phyloP scores from a whole-genome alignment of 2,329 filamentous ascomycete species.

The Neodidymelliopsis sp. region DNA sequence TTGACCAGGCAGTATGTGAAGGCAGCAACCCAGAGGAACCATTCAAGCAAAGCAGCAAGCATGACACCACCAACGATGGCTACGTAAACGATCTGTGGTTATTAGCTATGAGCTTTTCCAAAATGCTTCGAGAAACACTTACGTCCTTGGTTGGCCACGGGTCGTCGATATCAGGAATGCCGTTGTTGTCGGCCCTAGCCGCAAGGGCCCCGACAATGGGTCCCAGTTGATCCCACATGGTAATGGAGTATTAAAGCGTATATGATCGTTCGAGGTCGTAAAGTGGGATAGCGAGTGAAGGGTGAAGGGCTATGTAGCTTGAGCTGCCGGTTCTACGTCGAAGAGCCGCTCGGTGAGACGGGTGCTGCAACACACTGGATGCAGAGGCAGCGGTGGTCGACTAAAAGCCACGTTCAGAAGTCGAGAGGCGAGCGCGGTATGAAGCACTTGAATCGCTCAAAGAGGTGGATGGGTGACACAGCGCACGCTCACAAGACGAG shows the following conservation, averaged over 20 bases:
- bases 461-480: slow-evolving; percentile 36
- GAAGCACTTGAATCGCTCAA: slow-evolving; percentile 19
- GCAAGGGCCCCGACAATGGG: slow-evolving; percentile 33
- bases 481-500: slow-evolving; percentile 33
- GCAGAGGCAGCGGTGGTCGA: slow-evolving; percentile 12
- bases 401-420: slow-evolving; percentile 21
- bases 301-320: slow-evolving; percentile 16
- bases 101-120: slow-evolving; percentile 22
- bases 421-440: slow-evolving; percentile 24
- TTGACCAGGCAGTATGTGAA: slow-evolving; percentile 92
- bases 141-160: slow-evolving; percentile 53
- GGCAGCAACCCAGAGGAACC: slow-evolving; percentile 93
- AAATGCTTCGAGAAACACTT: slow-evolving; percentile 24
- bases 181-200: slow-evolving; percentile 38
- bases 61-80: slow-evolving; percentile 81
- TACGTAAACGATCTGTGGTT: slow-evolving; percentile 79
- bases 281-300: slow-evolving; percentile 22
- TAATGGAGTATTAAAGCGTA: slow-evolving; percentile 26
- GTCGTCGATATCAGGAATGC: slow-evolving; percentile 44
- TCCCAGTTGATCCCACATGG: slow-evolving; percentile 37
- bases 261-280: slow-evolving; percentile 26
- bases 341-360: slow-evolving; percentile 13
- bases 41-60: slow-evolving; percentile 85
- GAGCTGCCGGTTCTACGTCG: slow-evolving; percentile 10
- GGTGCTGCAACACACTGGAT: slow-evolving; percentile 12